These are phyloP conservation scores for Verticillium alfalfae DNA, from an alignment of 2,329 filamentous ascomycete genomes.

Conservation along the genomic window DNA sequence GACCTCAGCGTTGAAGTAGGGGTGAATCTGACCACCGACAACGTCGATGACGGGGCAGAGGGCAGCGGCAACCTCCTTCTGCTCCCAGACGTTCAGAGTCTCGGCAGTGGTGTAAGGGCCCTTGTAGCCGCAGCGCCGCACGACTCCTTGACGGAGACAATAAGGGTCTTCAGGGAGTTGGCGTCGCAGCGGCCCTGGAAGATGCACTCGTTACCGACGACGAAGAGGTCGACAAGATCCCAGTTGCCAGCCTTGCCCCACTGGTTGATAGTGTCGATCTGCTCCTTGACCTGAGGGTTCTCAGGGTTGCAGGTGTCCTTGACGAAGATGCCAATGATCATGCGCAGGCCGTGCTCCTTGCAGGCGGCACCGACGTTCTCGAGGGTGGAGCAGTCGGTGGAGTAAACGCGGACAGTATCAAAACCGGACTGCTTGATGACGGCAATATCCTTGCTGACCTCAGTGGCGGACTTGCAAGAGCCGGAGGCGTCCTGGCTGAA, in stretches of 20 bases:
- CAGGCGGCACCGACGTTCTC: slow-evolving; percentile 67
- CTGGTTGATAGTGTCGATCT: slow-evolving; percentile 65
- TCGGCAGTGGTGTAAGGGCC: slow-evolving; percentile 81
- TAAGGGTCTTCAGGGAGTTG: slow-evolving; percentile 61
- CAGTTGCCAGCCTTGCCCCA: slow-evolving; percentile 60
- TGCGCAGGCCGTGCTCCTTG: slow-evolving; percentile 60
- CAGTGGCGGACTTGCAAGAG: slow-evolving; percentile 57
- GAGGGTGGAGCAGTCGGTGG: slow-evolving; percentile 82
- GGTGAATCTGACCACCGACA: slow-evolving; percentile 81
- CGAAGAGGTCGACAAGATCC: slow-evolving; percentile 71
- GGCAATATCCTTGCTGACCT: slow-evolving; percentile 56
- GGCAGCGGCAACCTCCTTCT: slow-evolving; percentile 45
- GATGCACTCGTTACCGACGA: slow-evolving; percentile 88
- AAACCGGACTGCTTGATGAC: slow-evolving; percentile 63
- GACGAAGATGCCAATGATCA: slow-evolving; percentile 88
- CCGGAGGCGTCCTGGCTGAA: slow-evolving; percentile 51
- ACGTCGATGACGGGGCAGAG: slow-evolving; percentile 75
- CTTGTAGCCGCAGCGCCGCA: slow-evolving; percentile 62
- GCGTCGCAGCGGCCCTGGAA: slow-evolving; percentile 66
- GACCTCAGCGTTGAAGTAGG: slow-evolving; percentile 80
- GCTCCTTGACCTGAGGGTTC: slow-evolving; percentile 58
- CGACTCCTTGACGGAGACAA: slow-evolving; percentile 58
- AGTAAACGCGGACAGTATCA: slow-evolving; percentile 75
- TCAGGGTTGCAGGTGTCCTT: slow-evolving; percentile 55
- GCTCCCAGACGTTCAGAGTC: slow-evolving; percentile 72